Base-by-base conservation (phyloP, 352 stramenopile species). In the Thraustotheca clavata region DNA sequence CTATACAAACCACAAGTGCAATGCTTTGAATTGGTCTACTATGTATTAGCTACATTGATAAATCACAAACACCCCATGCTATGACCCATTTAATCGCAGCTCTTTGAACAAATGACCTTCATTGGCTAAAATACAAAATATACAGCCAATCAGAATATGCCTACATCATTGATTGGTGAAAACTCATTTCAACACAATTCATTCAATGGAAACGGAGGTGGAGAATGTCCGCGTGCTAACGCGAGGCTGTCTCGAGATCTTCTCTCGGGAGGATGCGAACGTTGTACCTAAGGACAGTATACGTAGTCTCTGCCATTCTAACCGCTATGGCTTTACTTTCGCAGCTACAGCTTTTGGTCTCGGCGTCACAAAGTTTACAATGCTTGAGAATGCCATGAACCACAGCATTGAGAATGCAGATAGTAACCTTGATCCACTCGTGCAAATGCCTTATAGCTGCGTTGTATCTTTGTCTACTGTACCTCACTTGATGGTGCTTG, bases 151-250 rank as follows among this genome's bases (percentile, higher is more conserved):
- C 20, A 20, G 38, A 43, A 43, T 43, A 18, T 43, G 38, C 38
- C 38, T n/a, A n/a, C n/a, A n/a, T n/a, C n/a, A n/a, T n/a, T n/a
- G n/a, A n/a, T n/a, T n/a, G n/a, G n/a, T n/a, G n/a, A n/a, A n/a
- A 62, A 62, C 7, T 29, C n/a, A 4, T 60, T 52, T 18, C 9
- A 62, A n/a, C n/a, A n/a, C 6, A 14, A 33, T 50, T 22, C 6
- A 14, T 14, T 29, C 18, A 3, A 62, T 62, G 67, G 60, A 71
- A 35, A 65, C 14, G 35, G 82, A 86, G 69, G 79, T 76, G 24
- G 82, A 91, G 62, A 79, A 91, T 59, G 82, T 91, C 52, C 82
- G 82, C 72, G 79, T 91, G 74, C 60, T 91, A 50, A 78, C 88
- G 55, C 77, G 76, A 20, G 82, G 82, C 22, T 76, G 77, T 40